Evolutionary conservation across 2,329 filamentous ascomycete genomes (phyloP), one percentile per base, ranked within the genome.

Genomic region (Pseudonectria foliicola): DNA sequence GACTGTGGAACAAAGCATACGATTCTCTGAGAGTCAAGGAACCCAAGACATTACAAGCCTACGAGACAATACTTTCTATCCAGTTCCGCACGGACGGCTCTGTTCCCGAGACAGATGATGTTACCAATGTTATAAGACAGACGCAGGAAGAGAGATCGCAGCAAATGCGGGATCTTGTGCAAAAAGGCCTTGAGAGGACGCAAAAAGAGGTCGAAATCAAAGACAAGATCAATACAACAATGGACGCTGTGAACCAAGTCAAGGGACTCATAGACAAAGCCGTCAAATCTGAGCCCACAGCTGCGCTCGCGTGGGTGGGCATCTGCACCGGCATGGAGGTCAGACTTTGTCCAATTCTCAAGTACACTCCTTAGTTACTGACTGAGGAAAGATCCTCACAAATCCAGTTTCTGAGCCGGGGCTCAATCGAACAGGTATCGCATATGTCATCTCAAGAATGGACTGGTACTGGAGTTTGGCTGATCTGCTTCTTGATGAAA

Each of bases 401-500:
- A 41, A 29, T n/a, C 29, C 31, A 1, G 13, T 38, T 1, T 27
- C 35, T 0, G 35, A 38, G 18, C 32, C 35, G 7, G 27, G 21
- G 5, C 18, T 21, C 10, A 62, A 63, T 29, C 55, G 51, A 2
- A 33, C 53, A 10, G 60, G 61, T 10, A 54, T 66, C 23, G 18
- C 37, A 3, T 52, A 66, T 31, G 54, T 66, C 26, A 16, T 60
- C n/a, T 49, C 46, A 3, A 52, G 54, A 29, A 64, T 64, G 52
- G 45, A 61, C 2, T 65, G 55, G 60, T 64, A 66, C 40, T 60
- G 52, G 44, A 44, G 49, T 13, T 42, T 64, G 13, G 48, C 49
- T 4, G 33, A 30, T 11, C 46, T 52, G 3, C 45, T 63, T 3
- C 45, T 61, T 6, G 38, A 53, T 11, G 31, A 38, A 35, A 39